phyloP scores from a whole-genome alignment of 441 rosid genomes.

The Populus tomentosa region DNA sequence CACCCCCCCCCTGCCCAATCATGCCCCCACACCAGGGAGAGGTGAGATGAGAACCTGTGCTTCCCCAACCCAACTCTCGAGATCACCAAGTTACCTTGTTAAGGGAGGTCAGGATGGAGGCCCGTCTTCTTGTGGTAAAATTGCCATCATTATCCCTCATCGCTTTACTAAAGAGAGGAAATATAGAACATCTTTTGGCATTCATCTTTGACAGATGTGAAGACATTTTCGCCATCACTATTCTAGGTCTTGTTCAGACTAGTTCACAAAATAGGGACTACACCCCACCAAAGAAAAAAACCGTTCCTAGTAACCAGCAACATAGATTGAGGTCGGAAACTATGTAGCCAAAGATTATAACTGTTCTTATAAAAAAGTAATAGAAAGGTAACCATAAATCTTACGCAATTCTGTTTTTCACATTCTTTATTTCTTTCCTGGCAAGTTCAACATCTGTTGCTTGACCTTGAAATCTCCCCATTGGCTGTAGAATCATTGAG shows the following conservation, averaged over 20 bases:
- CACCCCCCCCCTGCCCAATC: no score
- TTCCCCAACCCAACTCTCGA: not conserved
- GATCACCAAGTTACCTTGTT: not conserved
- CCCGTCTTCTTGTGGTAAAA: not conserved
- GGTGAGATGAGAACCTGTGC: not conserved
- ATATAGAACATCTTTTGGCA: not conserved
- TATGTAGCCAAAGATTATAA: not conserved
- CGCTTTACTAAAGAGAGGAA: not conserved
- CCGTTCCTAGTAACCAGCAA: not conserved
- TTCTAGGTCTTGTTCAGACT: not conserved
- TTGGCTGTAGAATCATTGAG: conserved; percentile 53
- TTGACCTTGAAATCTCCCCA: conserved; percentile 93
- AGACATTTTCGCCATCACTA: not conserved
- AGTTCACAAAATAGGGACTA: not conserved
- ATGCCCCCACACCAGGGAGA: not conserved
- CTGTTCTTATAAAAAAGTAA: no score
- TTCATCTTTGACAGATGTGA: not conserved
- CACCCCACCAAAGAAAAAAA: not conserved
- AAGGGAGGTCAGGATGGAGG: not conserved
- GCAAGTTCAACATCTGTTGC: conserved; percentile 81
- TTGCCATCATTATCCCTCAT: not conserved
- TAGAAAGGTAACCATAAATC: conserved; percentile 10
- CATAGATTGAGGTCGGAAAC: not conserved
- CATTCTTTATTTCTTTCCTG: conserved; percentile 63
- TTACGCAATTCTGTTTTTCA: conserved; percentile 75